phyloP scores from a whole-genome alignment of 2,329 filamentous ascomycete genomes.

The Zymoseptoria brevis region DNA sequence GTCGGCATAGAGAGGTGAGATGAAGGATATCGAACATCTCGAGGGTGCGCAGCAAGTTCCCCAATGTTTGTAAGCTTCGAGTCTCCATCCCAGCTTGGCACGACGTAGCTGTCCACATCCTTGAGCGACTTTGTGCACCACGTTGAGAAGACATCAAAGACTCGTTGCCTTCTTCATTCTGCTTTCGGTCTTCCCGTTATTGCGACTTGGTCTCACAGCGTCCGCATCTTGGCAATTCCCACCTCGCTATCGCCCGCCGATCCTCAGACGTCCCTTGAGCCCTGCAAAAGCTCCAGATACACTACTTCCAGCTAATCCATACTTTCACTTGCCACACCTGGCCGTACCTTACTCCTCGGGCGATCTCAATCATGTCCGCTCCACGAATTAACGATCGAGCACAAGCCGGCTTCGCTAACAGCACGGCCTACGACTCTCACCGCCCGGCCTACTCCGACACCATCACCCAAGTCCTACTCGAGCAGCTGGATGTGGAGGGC shows the following conservation, averaged over 20 bases:
- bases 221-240: background rate
- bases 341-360: background rate
- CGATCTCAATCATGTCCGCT: background rate
- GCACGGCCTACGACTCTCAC: conserved; percentile 57
- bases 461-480: conserved; percentile 52
- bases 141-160: background rate
- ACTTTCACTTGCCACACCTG: no score
- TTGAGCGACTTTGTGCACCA: background rate
- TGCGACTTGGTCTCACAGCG: background rate
- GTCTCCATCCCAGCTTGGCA: no score
- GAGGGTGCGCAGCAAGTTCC: no score
- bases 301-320: no score
- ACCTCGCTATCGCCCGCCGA: background rate
- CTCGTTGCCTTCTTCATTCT: background rate
- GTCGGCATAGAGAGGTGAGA: background rate
- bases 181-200: background rate
- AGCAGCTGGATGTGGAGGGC: conserved; percentile 45
- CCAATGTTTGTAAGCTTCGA: no score
- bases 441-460: conserved; percentile 58
- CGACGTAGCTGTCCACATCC: no score
- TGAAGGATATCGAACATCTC: no score
- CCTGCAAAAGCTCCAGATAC: background rate
- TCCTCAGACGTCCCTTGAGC: background rate
- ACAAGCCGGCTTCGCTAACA: conserved; percentile 54
- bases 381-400: conserved; percentile 24